Conservation (phyloP, 2,329 filamentous ascomycete species). For the Cordyceps cateniannulata region DNA sequence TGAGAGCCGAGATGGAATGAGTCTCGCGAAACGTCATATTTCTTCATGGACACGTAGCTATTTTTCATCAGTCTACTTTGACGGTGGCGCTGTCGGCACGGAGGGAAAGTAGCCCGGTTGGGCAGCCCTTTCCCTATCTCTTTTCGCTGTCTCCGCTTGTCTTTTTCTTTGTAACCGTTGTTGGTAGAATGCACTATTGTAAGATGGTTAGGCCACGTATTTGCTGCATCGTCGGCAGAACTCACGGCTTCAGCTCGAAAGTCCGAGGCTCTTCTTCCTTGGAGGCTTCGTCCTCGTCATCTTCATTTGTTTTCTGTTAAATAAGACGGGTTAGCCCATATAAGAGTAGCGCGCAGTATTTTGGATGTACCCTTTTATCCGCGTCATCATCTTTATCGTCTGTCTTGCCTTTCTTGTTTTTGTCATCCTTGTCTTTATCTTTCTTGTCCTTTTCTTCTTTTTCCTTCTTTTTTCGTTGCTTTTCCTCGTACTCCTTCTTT, state of each 20-base stretch:
- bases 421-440: conserved; percentile 39
- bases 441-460: conserved; percentile 55
- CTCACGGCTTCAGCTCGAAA: conserved; percentile 75
- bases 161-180: conserved; percentile 71
- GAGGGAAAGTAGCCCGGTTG: conserved; percentile 79
- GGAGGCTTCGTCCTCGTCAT: conserved; percentile 12
- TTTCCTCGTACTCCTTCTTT: conserved; percentile 74
- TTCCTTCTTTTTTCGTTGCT: conserved; percentile 60
- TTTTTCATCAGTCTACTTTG: background rate
- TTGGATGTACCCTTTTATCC: conserved; percentile 24
- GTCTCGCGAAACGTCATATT: too few relatives aligned
- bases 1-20: too few relatives aligned
- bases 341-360: background rate
- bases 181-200: conserved; percentile 70
- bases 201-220: background rate
- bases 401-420: conserved; percentile 38
- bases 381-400: conserved; percentile 32
- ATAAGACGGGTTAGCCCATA: background rate
- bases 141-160: conserved; percentile 50
- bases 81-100: conserved; percentile 60
- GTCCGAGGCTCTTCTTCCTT: conserved; percentile 66
- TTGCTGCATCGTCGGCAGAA: background rate
- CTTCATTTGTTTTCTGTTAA: conserved; percentile 19
- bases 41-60: background rate
- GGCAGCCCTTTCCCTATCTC: conserved; percentile 72